A percentile compares a stretch with the other conserved stretches of the same genome.
Conservation (phyloP, 2,329 filamentous ascomycete species). For the Pseudogymnoascus pannorum region DNA sequence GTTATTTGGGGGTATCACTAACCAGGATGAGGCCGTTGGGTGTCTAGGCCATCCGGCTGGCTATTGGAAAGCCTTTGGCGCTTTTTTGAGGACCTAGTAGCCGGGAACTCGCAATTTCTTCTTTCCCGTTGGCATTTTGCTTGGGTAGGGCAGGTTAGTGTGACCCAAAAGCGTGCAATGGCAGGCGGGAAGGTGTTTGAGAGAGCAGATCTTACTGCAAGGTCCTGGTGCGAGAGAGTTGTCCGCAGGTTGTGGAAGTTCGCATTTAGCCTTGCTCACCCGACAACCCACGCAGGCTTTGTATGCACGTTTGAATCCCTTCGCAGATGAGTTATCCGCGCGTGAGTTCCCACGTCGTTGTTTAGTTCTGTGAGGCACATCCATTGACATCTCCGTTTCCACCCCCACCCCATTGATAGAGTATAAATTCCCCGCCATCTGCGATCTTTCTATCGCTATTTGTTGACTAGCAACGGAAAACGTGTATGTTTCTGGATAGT, state of each 20-base stretch:
- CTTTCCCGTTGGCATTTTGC: conserved; percentile 42
- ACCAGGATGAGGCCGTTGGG: not conserved
- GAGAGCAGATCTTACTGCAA: conserved; percentile 27
- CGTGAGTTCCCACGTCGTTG: not conserved
- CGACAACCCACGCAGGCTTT: conserved; percentile 47
- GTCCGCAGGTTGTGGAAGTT: conserved; percentile 32
- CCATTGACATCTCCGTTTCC: not conserved
- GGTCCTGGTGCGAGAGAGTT: conserved; percentile 34
- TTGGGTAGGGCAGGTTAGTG: not conserved
- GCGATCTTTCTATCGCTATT: not conserved
- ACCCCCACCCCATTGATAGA: not conserved
- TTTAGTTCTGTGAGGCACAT: not conserved
- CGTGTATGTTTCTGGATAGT: not conserved
- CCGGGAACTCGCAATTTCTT: conserved; percentile 40
- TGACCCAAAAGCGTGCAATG: not conserved
- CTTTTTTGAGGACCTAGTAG: conserved; percentile 33
- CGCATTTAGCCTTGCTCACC: conserved; percentile 45
- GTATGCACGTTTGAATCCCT: conserved; percentile 44
- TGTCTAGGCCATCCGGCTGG: not conserved
- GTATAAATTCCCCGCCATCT: not conserved
- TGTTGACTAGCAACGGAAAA: not conserved
- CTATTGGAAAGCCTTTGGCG: not conserved
- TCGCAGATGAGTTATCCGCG: not conserved
- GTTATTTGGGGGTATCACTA: not conserved
- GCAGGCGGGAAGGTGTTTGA: not conserved